Evolutionary conservation across 129 eudicot species (phyloP).

Genomic region (Helichrysum umbraculigerum): DNA sequence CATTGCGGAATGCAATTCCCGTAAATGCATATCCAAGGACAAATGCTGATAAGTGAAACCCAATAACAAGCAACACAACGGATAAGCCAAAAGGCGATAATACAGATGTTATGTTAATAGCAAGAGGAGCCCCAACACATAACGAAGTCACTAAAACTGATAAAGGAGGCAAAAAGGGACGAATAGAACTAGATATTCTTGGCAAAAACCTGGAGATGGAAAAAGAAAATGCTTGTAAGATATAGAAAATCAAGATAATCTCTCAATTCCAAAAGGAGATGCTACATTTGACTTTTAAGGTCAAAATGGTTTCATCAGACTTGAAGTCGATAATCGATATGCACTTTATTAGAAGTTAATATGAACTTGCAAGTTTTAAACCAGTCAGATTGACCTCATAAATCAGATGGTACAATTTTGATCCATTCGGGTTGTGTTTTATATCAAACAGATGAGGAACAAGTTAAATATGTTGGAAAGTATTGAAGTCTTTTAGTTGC

Average conservation of each 20-base stretch:
- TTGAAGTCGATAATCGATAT: slow-evolving; percentile 2
- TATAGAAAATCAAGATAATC: background rate
- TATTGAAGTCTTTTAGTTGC: background rate
- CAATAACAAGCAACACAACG: slow-evolving; percentile 60
- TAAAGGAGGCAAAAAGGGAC: slow-evolving; percentile 82
- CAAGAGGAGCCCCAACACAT: slow-evolving; percentile 97
- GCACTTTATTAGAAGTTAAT: background rate
- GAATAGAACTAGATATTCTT: slow-evolving; percentile 52
- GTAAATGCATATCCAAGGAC: slow-evolving; percentile 64
- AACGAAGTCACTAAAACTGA: slow-evolving; percentile 89
- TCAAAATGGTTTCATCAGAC: background rate
- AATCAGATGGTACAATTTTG: background rate
- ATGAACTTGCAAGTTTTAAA: background rate
- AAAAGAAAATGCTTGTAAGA: background rate
- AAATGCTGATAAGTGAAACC: slow-evolving; percentile 77
- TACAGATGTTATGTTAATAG: slow-evolving; percentile 70
- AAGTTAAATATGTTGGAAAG: background rate
- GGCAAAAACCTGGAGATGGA: slow-evolving; percentile 67
- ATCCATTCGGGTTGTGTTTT: background rate
- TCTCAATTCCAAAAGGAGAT: slow-evolving; percentile 6
- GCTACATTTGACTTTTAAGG: slow-evolving; percentile 2
- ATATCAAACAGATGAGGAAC: background rate
- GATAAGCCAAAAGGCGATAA: slow-evolving; percentile 88
- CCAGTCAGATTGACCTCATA: background rate
- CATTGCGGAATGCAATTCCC: slow-evolving; percentile 58